phyloP scores from a whole-genome alignment of 1,284 basidiomycete species.

The Cutaneotrichosporon cyanovorans region DNA sequence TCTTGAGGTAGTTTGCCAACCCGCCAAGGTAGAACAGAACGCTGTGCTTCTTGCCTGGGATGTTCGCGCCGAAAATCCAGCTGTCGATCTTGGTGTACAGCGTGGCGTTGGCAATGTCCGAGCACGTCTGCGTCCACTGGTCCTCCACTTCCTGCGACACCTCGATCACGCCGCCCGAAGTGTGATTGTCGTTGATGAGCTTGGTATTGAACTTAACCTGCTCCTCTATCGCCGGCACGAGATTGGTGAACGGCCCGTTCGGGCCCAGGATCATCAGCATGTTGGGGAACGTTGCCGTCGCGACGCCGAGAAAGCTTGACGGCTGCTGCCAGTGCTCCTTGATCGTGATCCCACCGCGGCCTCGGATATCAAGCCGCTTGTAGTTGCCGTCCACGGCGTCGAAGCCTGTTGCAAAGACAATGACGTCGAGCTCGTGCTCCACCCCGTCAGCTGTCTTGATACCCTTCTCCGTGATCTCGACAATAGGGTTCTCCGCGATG shows the following conservation, averaged over 20 bases:
- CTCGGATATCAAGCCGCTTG: slow-evolving; percentile 8
- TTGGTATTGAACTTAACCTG: slow-evolving; percentile 10
- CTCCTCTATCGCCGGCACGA: slow-evolving; percentile 9
- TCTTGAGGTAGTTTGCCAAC: slow-evolving; percentile 1
- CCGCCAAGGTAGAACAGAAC: slow-evolving; percentile 15
- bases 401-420: slow-evolving; percentile 14
- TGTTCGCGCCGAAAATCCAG: slow-evolving; percentile 15
- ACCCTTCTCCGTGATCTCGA: not conserved
- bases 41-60: slow-evolving; percentile 11
- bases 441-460: slow-evolving; percentile 6
- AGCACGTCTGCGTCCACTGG: slow-evolving; percentile 5
- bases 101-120: slow-evolving; percentile 2
- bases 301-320: slow-evolving; percentile 8
- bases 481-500: slow-evolving; percentile 9
- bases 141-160: slow-evolving; percentile 1
- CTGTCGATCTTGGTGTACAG: slow-evolving; percentile 8
- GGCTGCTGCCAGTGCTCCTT: slow-evolving; percentile 10
- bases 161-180: not conserved
- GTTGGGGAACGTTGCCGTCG: slow-evolving; percentile 9
- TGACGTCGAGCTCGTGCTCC: slow-evolving; percentile 9
- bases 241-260: slow-evolving; percentile 12
- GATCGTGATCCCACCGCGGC: slow-evolving; percentile 2
- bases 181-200: not conserved
- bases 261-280: slow-evolving; percentile 13
- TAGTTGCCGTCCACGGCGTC: slow-evolving; percentile 13